Base-by-base conservation (phyloP, 148 eudicot genomes). In the Cornus suecica region DNA sequence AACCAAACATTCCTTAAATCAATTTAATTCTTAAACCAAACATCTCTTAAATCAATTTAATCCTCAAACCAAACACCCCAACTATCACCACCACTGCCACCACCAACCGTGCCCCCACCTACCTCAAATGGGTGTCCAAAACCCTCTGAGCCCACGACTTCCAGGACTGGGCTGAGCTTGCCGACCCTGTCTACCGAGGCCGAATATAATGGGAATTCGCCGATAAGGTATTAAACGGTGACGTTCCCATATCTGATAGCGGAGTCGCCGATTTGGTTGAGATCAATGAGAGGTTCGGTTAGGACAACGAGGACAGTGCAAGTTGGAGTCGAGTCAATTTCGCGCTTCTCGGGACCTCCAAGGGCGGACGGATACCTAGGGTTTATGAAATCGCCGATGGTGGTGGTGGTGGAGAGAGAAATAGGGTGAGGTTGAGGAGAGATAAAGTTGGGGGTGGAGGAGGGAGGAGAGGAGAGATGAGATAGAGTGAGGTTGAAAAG, bases 161-260 rank as follows among this genome's bases (percentile, higher is more conserved):
- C 74, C 83, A 80, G 15, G 83, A 88, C 2, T 92, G 95, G 94
- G 93, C 90, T 15, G 74, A 67, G 26, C 83, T 87, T 0, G 94
- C 94, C 14, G 97, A 92, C 87, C 90, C 93, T 3, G 83, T 90
- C n/a, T 94, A 94, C 76, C 80, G 76, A 2, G 98, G 92, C 78
- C 82, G 98, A 3, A 70, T 89, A 8, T 97, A 94, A 81, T 94
- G 98, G 98, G 97, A 94, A 78, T 79, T 69, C 22, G 98, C 90
- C 0, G 84, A 94, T 70, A 85, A 74, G 27, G 60, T 84, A 22
- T 80, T 92, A 13, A 83, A 73, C 37, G 94, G 94, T 8, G 81
- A 90, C 74, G 72, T 45, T 5, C 30, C 73, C 0, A 34, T 29
- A 61, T 65, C 73, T 5, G 65, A 63, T 0, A 78, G 77, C 69